These are phyloP conservation scores for Penicillium taxi DNA, from an alignment of 495 filamentous ascomycete species.

Conservation along the genomic window DNA sequence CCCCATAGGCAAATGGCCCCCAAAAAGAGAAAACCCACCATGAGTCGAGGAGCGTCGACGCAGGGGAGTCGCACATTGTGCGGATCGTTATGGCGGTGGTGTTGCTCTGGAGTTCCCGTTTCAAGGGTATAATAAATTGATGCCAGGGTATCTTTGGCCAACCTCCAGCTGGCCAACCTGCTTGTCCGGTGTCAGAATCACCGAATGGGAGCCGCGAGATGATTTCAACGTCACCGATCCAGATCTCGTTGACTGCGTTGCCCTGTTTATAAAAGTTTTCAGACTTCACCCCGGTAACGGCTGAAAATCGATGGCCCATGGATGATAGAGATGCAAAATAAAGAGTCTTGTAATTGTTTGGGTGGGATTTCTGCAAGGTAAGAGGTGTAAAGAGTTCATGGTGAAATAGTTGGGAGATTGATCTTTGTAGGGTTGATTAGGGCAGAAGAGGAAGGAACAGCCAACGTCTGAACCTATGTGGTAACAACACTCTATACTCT, in stretches of 20 bases:
- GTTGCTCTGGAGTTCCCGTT: constrained; percentile 12
- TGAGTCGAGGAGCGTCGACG: no score
- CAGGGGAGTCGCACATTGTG: no score
- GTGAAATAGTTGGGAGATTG: no score
- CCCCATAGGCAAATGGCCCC: no score
- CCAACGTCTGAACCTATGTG: no score
- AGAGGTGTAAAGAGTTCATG: no score
- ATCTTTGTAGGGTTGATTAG: background rate
- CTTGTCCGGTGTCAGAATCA: constrained; percentile 29
- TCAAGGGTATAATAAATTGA: constrained; percentile 36
- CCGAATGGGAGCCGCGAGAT: constrained; percentile 35
- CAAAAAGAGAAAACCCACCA: no score
- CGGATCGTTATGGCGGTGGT: background rate
- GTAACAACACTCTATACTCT: background rate
- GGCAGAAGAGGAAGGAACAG: background rate
- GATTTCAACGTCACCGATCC: constrained; percentile 27
- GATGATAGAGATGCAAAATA: background rate
- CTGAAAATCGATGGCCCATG: constrained; percentile 33
- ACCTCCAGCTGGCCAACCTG: constrained; percentile 22
- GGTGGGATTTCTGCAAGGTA: no score
- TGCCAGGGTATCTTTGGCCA: constrained; percentile 36
- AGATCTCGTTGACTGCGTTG: constrained; percentile 36
- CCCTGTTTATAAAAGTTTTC: constrained; percentile 26
- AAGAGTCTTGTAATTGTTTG: no score
- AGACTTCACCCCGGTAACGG: constrained; percentile 26